These are phyloP conservation scores for Solidago caesia DNA, from an alignment of 129 eudicot genomes.

Conservation along the genomic window DNA sequence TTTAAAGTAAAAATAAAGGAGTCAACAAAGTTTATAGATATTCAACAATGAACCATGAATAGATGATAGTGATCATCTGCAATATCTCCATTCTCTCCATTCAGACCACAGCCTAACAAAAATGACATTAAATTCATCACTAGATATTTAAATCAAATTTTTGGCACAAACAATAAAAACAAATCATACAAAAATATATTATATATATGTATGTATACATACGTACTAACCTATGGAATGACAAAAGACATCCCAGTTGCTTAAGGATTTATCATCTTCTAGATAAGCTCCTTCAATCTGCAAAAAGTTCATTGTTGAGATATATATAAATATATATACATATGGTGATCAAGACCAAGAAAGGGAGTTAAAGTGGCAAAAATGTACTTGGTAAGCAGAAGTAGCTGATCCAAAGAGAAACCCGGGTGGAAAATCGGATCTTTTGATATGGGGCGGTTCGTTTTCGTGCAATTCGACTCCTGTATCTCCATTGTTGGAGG, in stretches of 20 bases:
- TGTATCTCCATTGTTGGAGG: conserved; percentile 3
- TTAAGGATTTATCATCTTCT: conserved; percentile 54
- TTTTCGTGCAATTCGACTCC: conserved; percentile 7
- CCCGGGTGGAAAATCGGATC: conserved; percentile 57
- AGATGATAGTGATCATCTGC: conserved; percentile 77
- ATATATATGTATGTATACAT: no score
- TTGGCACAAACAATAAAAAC: not conserved
- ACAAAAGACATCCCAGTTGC: conserved; percentile 61
- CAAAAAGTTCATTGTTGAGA: not conserved
- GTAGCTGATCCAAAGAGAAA: conserved; percentile 67
- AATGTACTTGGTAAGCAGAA: conserved; percentile 66
- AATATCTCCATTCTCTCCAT: conserved; percentile 53
- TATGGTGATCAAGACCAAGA: conserved; percentile 21
- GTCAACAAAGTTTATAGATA: not conserved
- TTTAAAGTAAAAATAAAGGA: not conserved
- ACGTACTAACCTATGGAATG: conserved; percentile 33
- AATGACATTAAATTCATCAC: not conserved
- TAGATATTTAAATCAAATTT: not conserved
- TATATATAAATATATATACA: no score
- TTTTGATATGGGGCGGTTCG: conserved; percentile 10
- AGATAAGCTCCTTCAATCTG: conserved; percentile 69
- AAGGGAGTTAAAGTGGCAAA: conserved; percentile 21
- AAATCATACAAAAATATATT: not conserved
- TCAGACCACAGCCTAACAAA: conserved; percentile 29
- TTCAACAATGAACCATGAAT: conserved; percentile 46